Evolutionary conservation across 2,329 filamentous ascomycete genomes (phyloP).

Genomic region (Diaporthe vexans): DNA sequence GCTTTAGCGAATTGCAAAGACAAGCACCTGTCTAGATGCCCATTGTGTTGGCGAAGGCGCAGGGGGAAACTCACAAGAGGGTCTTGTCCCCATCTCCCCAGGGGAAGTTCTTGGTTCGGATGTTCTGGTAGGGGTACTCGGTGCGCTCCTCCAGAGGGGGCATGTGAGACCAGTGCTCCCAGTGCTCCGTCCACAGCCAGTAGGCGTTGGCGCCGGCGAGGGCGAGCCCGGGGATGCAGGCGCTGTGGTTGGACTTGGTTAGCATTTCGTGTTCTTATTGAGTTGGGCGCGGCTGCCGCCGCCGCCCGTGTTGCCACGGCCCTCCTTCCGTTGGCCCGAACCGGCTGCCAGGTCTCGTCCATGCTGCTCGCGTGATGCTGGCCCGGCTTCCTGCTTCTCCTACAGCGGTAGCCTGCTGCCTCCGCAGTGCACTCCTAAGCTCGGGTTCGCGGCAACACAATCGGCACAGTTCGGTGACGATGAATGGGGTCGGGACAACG

Average conservation of each 20-base stretch:
- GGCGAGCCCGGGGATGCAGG: slow-evolving; percentile 79
- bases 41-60: too few species aligned
- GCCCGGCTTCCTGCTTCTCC: not conserved
- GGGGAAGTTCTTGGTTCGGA: slow-evolving; percentile 93
- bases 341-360: not conserved
- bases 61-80: slow-evolving; percentile 30
- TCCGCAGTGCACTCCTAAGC: not conserved
- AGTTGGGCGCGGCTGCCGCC: not conserved
- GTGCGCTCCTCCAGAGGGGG: slow-evolving; percentile 89
- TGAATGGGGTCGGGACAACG: not conserved
- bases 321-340: not conserved
- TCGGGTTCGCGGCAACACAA: not conserved
- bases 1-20: slow-evolving; percentile 42
- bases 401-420: not conserved
- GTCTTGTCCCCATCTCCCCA: slow-evolving; percentile 94
- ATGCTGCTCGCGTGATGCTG: not conserved
- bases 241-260: slow-evolving; percentile 63
- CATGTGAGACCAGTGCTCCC: slow-evolving; percentile 93
- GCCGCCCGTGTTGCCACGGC: not conserved
- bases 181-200: slow-evolving; percentile 94
- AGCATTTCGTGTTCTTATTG: slow-evolving; percentile 12
- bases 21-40: not conserved
- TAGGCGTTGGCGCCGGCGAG: slow-evolving; percentile 86
- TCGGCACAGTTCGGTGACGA: slow-evolving; percentile 1
- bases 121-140: slow-evolving; percentile 98